Base-by-base conservation (phyloP, 2,329 filamentous ascomycete genomes). In the Exserohilum turcica region DNA sequence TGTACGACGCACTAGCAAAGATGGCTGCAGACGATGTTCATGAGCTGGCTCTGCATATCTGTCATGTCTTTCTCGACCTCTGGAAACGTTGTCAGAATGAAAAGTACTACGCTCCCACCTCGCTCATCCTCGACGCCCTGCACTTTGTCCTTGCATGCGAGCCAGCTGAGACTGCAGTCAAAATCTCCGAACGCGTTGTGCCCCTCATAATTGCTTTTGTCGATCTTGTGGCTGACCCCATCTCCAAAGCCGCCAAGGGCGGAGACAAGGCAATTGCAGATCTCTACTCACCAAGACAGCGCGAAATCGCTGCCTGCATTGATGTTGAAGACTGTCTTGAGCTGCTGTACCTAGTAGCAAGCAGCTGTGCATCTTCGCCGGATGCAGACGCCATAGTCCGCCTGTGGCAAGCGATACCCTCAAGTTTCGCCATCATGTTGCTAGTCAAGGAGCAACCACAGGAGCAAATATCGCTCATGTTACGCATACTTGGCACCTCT, bases 81-180 rank as follows among this genome's bases (percentile, higher is more conserved):
- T 93, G 90, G 89, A 79, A 80, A 13, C 81, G 80, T 16, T 92
- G 89, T 67, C 75, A 87, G 6, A 77, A 82, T 9, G 88, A 92
- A 62, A 78, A 79, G 59, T 82, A 79, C 64, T 84, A 86, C 65
- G 77, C 78, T 9, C 87, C 89, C 0, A 79, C 92, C 35, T 83
- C 82, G 57, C 79, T 90, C 32, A 76, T 93, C 3, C 77, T 89
- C 18, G 82, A 87, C 18, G 77, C 90, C 29, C 67, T 91, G 10
- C 79, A 82, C 10, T 87, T 88, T 56, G 82, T 86, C 0, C 75
- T 92, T 4, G 81, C 85, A 39, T 77, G 85, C 3, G 83, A 90
- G 65, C 82, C 85, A 0, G 77, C 80, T 2, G 77, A 79, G 6
- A 81, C 87, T 10, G 84, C 84, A 2, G 81, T 85, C 0, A 78